Conservation (phyloP, 768 basidiomycete genomes). For the Leccinellum albellum region DNA sequence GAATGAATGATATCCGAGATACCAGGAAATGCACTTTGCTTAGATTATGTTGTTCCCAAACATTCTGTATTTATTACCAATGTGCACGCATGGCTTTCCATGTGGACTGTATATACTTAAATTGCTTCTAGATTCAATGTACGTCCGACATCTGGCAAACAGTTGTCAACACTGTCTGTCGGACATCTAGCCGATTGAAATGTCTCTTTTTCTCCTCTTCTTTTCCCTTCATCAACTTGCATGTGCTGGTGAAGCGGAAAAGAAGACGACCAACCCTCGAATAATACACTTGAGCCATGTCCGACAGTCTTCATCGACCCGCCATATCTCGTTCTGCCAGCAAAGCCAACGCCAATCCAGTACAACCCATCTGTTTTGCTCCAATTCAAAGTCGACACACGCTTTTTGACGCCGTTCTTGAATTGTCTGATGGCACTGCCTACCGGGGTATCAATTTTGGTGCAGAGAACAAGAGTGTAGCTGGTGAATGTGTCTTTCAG, state of each 20-base stretch:
- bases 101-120: not conserved
- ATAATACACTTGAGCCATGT: slow-evolving; percentile 12
- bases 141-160: too few relatives aligned
- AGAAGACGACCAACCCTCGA: slow-evolving; percentile 35
- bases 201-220: slow-evolving; percentile 32
- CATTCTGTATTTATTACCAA: not conserved
- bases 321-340: slow-evolving; percentile 44
- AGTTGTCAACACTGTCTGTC: slow-evolving; percentile 15
- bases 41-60: not conserved
- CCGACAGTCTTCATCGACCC: slow-evolving; percentile 34
- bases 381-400: slow-evolving; percentile 22
- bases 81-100: not conserved
- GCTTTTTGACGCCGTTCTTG: slow-evolving; percentile 65
- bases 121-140: too few relatives aligned
- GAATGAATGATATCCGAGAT: not conserved
- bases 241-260: slow-evolving; percentile 41
- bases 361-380: slow-evolving; percentile 35
- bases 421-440: slow-evolving; percentile 86
- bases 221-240: slow-evolving; percentile 49
- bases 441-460: slow-evolving; percentile 92
- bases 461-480: slow-evolving; percentile 82
- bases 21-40: not conserved
- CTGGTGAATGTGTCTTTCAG: slow-evolving; percentile 99
- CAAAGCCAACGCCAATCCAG: slow-evolving; percentile 31
- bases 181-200: not conserved